Evolutionary conservation across 257 asterid species (phyloP), one percentile per base, ranked within the genome.

Genomic region (Cordia subcordata): DNA sequence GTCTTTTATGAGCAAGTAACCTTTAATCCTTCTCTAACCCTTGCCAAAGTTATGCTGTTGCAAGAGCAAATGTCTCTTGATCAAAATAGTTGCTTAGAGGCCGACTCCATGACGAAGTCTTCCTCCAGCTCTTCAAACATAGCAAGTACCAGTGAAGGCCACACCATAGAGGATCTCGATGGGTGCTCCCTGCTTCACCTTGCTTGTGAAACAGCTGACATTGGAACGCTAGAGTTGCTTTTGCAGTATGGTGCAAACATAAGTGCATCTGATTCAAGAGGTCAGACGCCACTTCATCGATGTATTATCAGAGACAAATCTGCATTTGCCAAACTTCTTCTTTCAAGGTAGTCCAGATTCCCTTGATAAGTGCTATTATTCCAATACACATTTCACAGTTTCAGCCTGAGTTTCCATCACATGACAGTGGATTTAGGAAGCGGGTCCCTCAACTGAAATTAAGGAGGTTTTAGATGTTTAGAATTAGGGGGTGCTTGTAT

Each of bases 151-250:
- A 84, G 92, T 54, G 80, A 71, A 63, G 70, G 72, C 59, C 66
- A 60, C 55, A 44, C 52, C n/a, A 49, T 54, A 11, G 83, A 79
- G 32, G 81, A 76, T 71, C 65, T 75, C n/a, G 83, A 79, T 15
- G 96, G 91, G 16, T 81, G 87, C 72, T 83, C 92, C 19, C 69
- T 90, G 77, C 95, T 88, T 65, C 99, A 92, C 78, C 85, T 87
- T 49, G 97, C 93, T 62, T 89, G 99, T 75, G 94, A 93, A 76
- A 85, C 88, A 65, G 83, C 90, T 9, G 99, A 90, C 72, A 77
- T 85, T 37, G 99, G 99, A 67, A 93, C 90, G 99, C 71, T 93
- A 20, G 99, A 93, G 76, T 96, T 93, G 63, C 97, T 93, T 58
- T 70, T 93, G 81, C 99, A 93, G 58, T 86, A 93, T 19, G 94